These are phyloP conservation scores for Cynara cardunculus DNA, from an alignment of 129 eudicot species.

Conservation along the genomic window DNA sequence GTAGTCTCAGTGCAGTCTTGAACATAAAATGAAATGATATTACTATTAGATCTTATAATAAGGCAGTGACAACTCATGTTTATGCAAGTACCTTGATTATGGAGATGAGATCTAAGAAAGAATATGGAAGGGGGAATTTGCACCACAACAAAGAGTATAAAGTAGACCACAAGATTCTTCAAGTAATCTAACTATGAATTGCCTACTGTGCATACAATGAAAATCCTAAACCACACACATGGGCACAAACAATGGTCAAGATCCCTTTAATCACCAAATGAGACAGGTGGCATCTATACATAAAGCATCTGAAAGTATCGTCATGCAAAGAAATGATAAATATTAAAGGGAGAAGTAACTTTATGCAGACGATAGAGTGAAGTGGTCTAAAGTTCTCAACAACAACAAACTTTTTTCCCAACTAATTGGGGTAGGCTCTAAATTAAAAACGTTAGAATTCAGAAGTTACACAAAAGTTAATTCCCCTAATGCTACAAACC, in stretches of 20 bases:
- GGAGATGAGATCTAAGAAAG: conserved; percentile 1
- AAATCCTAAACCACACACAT: background rate
- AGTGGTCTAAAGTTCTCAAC: background rate
- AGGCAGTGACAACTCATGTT: background rate
- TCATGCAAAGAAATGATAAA: background rate
- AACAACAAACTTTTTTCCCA: background rate
- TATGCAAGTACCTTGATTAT: conserved; percentile 1
- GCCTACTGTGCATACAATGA: background rate
- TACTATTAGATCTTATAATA: background rate
- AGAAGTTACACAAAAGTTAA: background rate
- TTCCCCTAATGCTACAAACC: background rate
- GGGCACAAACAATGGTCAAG: background rate
- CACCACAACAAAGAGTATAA: background rate
- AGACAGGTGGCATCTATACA: background rate
- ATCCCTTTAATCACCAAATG: background rate
- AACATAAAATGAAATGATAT: background rate
- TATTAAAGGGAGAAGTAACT: background rate
- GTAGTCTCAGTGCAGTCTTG: conserved; percentile 48
- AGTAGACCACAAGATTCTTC: background rate
- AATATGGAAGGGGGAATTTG: background rate
- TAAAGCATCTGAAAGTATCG: background rate
- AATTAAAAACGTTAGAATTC: background rate
- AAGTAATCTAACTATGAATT: background rate
- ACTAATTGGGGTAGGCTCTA: background rate
- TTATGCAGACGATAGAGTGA: background rate